A percentile compares a stretch with the other conserved stretches of the same genome.
Conservation (phyloP, 1,284 basidiomycete genomes). For the Flammula alnicola region DNA sequence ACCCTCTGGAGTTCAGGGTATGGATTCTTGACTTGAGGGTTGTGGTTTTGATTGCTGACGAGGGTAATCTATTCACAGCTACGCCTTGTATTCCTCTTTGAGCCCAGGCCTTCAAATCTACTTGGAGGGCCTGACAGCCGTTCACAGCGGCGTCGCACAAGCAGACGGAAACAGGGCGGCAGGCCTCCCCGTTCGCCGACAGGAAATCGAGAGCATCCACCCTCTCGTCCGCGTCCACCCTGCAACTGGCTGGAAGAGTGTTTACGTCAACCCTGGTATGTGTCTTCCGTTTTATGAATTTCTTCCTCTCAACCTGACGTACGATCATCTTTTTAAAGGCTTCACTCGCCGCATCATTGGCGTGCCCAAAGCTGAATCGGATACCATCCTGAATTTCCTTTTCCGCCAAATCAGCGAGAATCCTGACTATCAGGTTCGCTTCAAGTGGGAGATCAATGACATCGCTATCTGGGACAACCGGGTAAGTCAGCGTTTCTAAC, state of each 20-base stretch:
- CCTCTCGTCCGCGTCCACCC: constrained; percentile 78
- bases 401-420: constrained; percentile 73
- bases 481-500: too few species aligned
- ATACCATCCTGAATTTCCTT: constrained; percentile 70
- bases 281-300: constrained; percentile 1
- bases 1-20: constrained; percentile 74
- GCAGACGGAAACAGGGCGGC: constrained; percentile 69
- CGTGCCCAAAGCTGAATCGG: constrained; percentile 80
- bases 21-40: constrained; percentile 21
- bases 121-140: constrained; percentile 65
- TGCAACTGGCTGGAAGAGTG: constrained; percentile 80
- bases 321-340: constrained; percentile 40
- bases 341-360: constrained; percentile 75
- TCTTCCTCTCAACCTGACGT: constrained; percentile 7
- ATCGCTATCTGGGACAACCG: constrained; percentile 79
- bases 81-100: constrained; percentile 73
- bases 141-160: constrained; percentile 73
- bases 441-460: constrained; percentile 71
- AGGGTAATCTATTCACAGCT: constrained; percentile 37
- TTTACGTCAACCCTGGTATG: constrained; percentile 73
- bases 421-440: constrained; percentile 74
- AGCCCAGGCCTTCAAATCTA: constrained; percentile 71
- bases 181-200: constrained; percentile 65
- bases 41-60: constrained; percentile 4
- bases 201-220: constrained; percentile 71